phyloP scores from a whole-genome alignment of 108 stramenopile genomes.

The Chaetoceros tenuissimus region DNA sequence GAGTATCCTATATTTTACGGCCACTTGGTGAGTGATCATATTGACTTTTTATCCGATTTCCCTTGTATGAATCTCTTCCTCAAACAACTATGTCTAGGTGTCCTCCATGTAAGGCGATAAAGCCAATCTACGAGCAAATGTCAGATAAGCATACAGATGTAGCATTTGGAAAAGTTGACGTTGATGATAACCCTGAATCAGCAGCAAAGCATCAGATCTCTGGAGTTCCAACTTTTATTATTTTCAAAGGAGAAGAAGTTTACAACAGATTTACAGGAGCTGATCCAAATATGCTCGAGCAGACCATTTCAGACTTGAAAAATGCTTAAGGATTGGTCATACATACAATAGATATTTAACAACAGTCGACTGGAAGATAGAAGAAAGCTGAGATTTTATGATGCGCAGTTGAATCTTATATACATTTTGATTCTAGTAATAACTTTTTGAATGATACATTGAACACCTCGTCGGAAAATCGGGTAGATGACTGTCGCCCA shows the following conservation, averaged over 20 bases:
- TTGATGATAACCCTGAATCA: constrained; percentile 32
- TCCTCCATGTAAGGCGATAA: constrained; percentile 34
- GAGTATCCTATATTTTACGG: constrained; percentile 35
- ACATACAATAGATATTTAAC: too few relatives aligned
- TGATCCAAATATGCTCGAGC: constrained; percentile 23
- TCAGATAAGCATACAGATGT: constrained; percentile 31
- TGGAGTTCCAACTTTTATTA: constrained; percentile 35
- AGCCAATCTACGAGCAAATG: constrained; percentile 27
- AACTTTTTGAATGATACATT: constrained; percentile 26
- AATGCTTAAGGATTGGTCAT: too few relatives aligned
- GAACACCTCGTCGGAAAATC: constrained; percentile 73
- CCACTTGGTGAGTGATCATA: too few relatives aligned
- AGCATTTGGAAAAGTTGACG: constrained; percentile 38
- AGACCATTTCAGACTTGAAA: constrained; percentile 7
- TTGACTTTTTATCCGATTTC: too few relatives aligned
- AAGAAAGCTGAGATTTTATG: too few relatives aligned
- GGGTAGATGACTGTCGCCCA: constrained; percentile 38
- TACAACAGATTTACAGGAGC: constrained; percentile 36
- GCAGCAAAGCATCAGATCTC: constrained; percentile 25
- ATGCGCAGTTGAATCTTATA: background rate
- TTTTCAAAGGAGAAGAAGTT: constrained; percentile 19
- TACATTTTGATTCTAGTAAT: constrained; percentile 6
- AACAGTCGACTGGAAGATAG: too few relatives aligned
- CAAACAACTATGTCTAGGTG: too few relatives aligned
- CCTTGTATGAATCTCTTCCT: too few relatives aligned